A percentile compares a stretch with the other conserved stretches of the same genome.
phyloP scores from a whole-genome alignment of 192 early-diverging fungal species.

The Dimargaris cristalligena region DNA sequence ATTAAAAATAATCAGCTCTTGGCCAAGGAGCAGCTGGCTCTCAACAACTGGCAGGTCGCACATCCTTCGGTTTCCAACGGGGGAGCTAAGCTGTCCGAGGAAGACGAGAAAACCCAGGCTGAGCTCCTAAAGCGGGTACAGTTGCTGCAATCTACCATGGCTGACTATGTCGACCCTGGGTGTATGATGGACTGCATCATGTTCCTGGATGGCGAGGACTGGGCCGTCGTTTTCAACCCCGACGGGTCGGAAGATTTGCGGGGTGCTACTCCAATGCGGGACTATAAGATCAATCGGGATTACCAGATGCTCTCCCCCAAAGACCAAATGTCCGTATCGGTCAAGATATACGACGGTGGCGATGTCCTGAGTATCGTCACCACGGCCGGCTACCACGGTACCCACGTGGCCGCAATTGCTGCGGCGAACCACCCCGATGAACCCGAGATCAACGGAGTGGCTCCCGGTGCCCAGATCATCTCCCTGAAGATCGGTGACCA shows the following conservation, averaged over 20 bases:
- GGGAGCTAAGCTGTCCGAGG: slow-evolving; percentile 30
- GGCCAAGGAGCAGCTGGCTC: slow-evolving; percentile 17
- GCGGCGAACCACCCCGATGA: slow-evolving; percentile 80
- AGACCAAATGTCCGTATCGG: slow-evolving; percentile 69
- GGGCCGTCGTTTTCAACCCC: slow-evolving; percentile 69
- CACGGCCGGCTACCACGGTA: slow-evolving; percentile 68
- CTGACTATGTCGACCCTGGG: slow-evolving; percentile 61
- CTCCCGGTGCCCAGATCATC: slow-evolving; percentile 88
- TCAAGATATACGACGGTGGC: slow-evolving; percentile 86
- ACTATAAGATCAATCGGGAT: slow-evolving; percentile 54
- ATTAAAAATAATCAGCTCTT: slow-evolving; percentile 16
- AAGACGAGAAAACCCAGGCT: slow-evolving; percentile 21
- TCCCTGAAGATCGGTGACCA: slow-evolving; percentile 88
- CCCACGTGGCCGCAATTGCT: slow-evolving; percentile 88
- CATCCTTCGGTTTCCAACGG: slow-evolving; percentile 13
- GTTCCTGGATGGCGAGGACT: slow-evolving; percentile 78
- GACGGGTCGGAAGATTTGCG: slow-evolving; percentile 60
- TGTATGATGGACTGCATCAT: slow-evolving; percentile 61
- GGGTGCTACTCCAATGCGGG: slow-evolving; percentile 40
- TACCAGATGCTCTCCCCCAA: slow-evolving; percentile 58
- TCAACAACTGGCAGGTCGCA: not conserved
- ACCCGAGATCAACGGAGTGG: slow-evolving; percentile 70
- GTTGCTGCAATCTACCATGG: slow-evolving; percentile 37
- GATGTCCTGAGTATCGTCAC: slow-evolving; percentile 67
- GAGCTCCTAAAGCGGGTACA: slow-evolving; percentile 51